Base-by-base conservation (phyloP, 2,329 filamentous ascomycete species). In the Bipolaris bicolor region DNA sequence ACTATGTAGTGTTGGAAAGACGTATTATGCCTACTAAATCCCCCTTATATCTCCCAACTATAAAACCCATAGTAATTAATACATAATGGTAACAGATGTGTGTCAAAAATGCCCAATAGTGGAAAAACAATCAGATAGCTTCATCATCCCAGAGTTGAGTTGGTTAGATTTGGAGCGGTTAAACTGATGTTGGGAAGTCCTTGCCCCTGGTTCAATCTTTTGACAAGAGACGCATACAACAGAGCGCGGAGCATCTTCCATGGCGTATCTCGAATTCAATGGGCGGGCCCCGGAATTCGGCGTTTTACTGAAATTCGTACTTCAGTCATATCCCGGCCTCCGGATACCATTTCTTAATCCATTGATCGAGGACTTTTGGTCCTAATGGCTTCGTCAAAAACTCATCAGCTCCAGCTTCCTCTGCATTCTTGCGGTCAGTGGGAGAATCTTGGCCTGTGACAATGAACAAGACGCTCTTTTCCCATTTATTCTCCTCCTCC, bases 331-430 rank as follows among this genome's bases (percentile, higher is more conserved):
- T 16, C 10, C 60, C 53, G 10, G 58, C 57, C 31, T 61, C 39
- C 7, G 63, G 61, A 26, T 63, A 69, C 65, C 63, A 69, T 20
- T 65, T 62, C 49, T 61, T 64, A 1, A 70, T 49, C 40, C 57
- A 57, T 2, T 56, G 53, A 48, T 72, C 70, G 55, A 76, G 50
- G 15, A 64, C 61, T 48, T 70, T 72, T 18, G 72, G 61, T 0
- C 71, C 67, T 26, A 75, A 60, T 3, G 74, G 74, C 57, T 76
- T 76, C 9, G 72, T 69, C 20, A 66, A 58, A 55, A 70, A 76
- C 31, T 65, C 68, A 36, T 76, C 64, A 2, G 67, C 66, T 6
- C 74, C 74, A 3, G 70, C 72, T 15, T 69, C 57, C 3, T 63
- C 60, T 9, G 70, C 70, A 36, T 50, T 58, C 9, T 37, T 29